Base-by-base conservation (phyloP, 2,329 filamentous ascomycete species). In the Talaromyces marneffei region DNA sequence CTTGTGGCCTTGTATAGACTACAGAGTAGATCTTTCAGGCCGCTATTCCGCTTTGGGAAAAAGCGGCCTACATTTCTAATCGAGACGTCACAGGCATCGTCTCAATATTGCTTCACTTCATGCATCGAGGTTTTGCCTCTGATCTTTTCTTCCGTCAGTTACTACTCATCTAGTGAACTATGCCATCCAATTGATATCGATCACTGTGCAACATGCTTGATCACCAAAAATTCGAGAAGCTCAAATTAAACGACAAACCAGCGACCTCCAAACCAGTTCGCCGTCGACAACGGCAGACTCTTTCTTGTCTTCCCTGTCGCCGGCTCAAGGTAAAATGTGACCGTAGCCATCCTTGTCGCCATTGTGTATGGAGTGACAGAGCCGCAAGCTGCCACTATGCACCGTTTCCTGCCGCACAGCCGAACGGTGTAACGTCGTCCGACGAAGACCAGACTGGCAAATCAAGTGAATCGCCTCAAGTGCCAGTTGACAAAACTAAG, bases 261-360 rank as follows among this genome's bases (percentile, higher is more conserved):
- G n/a, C 16, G 5, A 27, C 16, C n/a, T 44, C 46, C 23, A 63
- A 63, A 53, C 58, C 60, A 40, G 59, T 61, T 10, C 62, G 62
- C 37, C 58, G 58, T 25, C 53, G 62, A 46, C 62, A 61, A 25
- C 62, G 62, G 16, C 62, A 63, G 53, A 61, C 58, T 16, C 52
- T 63, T n/a, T 63, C 62, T 7, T 63, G 62, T 61, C 42, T 63
- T 16, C 62, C 62, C 29, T 63, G 62, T 55, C 62, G 62, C 23
- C 58, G 59, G 10, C 62, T 63, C 44, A 63, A 63, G 33, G 62
- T 63, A n/a, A 63, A 63, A 61, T 63, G 62, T 29, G 62, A 63
- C 35, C 53, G 62, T 18, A 50, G 55, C 20, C 53, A 54, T 31
- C 62, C 62, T 33, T 63, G 62, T 58, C 52, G 62, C 14, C 62